Evolutionary conservation across 2,329 filamentous ascomycete species (phyloP).

Genomic region (Trichophyton simii): DNA sequence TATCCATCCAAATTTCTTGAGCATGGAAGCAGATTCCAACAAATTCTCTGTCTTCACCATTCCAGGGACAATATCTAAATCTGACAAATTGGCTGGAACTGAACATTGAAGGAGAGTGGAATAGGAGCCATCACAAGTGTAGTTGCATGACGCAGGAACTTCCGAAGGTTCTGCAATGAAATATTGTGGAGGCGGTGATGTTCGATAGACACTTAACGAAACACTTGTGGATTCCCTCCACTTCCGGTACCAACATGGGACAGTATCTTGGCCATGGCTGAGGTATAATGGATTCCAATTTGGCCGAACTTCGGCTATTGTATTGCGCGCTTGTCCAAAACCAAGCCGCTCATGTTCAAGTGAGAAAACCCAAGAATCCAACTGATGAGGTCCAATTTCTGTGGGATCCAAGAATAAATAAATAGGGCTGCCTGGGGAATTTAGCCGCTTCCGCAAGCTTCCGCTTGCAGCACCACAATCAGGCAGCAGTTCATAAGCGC

Average conservation of each 20-base stretch:
- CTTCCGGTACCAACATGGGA: conserved; percentile 23
- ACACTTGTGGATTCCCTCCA: conserved; percentile 18
- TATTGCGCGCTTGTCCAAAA: conserved; percentile 35
- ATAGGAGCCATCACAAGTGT: conserved; percentile 23
- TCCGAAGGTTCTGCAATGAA: conserved; percentile 13
- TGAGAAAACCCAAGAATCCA: conserved; percentile 48
- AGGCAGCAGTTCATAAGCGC: conserved; percentile 40
- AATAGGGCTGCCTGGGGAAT: conserved; percentile 20
- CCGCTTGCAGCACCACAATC: conserved; percentile 46
- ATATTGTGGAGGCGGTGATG: conserved; percentile 15
- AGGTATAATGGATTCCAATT: conserved; percentile 32
- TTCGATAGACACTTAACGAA: conserved; percentile 14
- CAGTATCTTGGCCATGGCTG: conserved; percentile 11
- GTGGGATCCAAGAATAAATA: conserved; percentile 49
- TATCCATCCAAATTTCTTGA: conserved; percentile 23
- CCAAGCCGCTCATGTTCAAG: conserved; percentile 34
- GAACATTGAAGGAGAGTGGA: conserved; percentile 22
- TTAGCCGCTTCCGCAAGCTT: conserved; percentile 40
- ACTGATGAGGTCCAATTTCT: conserved; percentile 32
- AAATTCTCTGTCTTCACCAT: conserved; percentile 21
- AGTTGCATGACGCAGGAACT: conserved; percentile 11
- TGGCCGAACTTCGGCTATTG: conserved; percentile 37
- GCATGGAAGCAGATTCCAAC: conserved; percentile 16
- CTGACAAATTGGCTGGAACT: conserved; percentile 13
- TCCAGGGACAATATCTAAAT: conserved; percentile 12